phyloP scores from a whole-genome alignment of 345 rosid species.

The Syzygium oleosum region DNA sequence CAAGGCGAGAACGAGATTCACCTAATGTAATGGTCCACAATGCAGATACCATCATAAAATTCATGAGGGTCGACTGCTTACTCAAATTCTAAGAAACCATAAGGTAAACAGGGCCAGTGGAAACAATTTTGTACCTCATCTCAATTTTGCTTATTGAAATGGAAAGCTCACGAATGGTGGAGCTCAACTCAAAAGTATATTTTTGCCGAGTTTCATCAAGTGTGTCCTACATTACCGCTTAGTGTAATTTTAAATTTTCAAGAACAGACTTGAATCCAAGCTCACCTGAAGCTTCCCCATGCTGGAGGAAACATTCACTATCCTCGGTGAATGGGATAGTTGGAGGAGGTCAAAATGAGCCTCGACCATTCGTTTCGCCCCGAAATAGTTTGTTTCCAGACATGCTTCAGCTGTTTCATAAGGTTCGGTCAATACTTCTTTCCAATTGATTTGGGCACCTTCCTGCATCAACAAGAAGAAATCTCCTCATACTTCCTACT shows the following conservation, averaged over 20 bases:
- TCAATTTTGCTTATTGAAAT: background rate
- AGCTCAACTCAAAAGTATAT: background rate
- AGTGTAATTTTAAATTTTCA: background rate
- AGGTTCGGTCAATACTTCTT: background rate
- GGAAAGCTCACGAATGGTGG: background rate
- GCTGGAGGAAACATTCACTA: constrained; percentile 35
- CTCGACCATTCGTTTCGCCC: background rate
- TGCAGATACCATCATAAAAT: background rate
- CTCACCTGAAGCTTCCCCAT: constrained; percentile 28
- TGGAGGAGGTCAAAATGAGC: background rate
- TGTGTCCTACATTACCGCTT: background rate
- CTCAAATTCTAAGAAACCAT: background rate
- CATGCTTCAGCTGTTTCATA: background rate
- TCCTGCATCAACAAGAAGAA: background rate
- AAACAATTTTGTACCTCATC: background rate
- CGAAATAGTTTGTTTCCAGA: background rate
- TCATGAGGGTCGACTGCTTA: background rate
- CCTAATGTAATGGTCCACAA: background rate
- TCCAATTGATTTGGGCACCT: background rate
- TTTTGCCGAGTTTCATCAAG: background rate
- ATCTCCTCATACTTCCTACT: background rate
- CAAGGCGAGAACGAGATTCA: background rate
- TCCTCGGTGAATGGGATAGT: constrained; percentile 9
- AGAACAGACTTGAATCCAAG: background rate
- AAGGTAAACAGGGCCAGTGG: background rate